These are phyloP conservation scores for Pontederia crassipes DNA, from an alignment of 176 grass and related monocot genomes.

Conservation along the genomic window DNA sequence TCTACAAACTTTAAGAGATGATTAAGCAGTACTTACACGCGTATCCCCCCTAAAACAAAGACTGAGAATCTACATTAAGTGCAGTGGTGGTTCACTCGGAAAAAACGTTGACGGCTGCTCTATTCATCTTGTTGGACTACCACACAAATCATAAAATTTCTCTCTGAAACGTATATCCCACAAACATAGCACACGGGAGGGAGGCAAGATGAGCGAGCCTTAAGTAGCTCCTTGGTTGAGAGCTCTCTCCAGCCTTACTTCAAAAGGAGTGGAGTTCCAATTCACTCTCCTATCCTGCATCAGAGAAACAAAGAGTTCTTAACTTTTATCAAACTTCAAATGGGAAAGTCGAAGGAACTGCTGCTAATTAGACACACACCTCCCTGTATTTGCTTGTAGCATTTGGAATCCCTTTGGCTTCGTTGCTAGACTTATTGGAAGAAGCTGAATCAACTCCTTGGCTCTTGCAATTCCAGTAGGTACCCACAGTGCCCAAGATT, in stretches of 20 bases:
- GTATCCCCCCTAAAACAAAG: too few species aligned
- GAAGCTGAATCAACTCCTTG: constrained; percentile 3
- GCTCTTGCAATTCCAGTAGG: constrained; percentile 29
- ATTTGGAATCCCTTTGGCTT: constrained; percentile 45
- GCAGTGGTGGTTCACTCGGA: too few species aligned
- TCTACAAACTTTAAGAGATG: too few species aligned
- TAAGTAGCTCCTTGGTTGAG: constrained; percentile 4
- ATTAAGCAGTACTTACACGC: too few species aligned
- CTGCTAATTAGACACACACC: constrained; percentile 16
- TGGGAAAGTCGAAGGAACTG: background rate
- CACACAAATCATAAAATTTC: too few species aligned
- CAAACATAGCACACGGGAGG: background rate
- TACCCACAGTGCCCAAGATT: constrained; percentile 70
- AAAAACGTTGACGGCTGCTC: too few species aligned
- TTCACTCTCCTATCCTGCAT: constrained; percentile 38
- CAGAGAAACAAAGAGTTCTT: background rate
- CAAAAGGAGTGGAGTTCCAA: constrained; percentile 17
- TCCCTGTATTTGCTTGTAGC: constrained; percentile 54
- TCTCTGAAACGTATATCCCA: too few species aligned
- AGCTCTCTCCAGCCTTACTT: constrained; percentile 13
- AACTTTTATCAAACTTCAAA: background rate
- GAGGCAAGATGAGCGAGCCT: background rate
- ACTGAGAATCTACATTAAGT: too few species aligned
- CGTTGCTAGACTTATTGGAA: constrained; percentile 37
- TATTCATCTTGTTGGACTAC: too few species aligned